A percentile compares a stretch with the other conserved stretches of the same genome.
These are phyloP conservation scores for Hypoxylon crocopeplum DNA, from an alignment of 495 filamentous ascomycete genomes.

Conservation along the genomic window DNA sequence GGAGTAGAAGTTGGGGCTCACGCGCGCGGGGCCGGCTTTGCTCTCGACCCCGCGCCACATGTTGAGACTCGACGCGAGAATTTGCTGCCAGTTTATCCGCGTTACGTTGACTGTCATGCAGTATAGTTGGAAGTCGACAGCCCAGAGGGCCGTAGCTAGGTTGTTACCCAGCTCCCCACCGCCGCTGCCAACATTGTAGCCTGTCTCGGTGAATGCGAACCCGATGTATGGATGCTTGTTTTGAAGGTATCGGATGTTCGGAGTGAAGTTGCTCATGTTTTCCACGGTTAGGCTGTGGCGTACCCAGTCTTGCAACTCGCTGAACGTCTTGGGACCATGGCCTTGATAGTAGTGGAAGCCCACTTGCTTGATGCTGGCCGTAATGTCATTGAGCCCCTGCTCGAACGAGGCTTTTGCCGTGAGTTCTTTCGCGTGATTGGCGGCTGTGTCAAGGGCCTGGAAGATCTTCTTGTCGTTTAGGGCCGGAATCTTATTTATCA, in stretches of 20 bases:
- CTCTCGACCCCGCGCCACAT: too few relatives aligned
- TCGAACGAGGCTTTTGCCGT: constrained; percentile 5
- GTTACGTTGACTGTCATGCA: constrained; percentile 12
- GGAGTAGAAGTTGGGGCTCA: constrained; percentile 20
- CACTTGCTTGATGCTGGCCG: constrained; percentile 8
- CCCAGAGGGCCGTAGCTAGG: constrained; percentile 21
- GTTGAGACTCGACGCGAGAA: too few relatives aligned
- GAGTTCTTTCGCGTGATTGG: background rate
- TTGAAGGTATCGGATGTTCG: constrained; percentile 12
- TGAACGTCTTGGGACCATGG: background rate
- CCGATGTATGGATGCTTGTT: background rate
- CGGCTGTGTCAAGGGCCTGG: constrained; percentile 21
- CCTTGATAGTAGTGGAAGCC: constrained; percentile 23
- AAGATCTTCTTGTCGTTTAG: constrained; percentile 16
- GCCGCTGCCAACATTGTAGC: constrained; percentile 19
- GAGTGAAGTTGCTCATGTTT: constrained; percentile 1
- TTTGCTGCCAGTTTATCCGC: constrained; percentile 21
- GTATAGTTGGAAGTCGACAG: constrained; percentile 26
- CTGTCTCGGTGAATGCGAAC: constrained; percentile 13
- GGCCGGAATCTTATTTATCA: constrained; percentile 8
- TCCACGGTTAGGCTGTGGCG: background rate
- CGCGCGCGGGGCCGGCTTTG: background rate
- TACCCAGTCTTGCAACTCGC: constrained; percentile 1
- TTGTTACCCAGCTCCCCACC: constrained; percentile 8
- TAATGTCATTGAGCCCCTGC: too few relatives aligned